Evolutionary conservation across 2,329 filamentous ascomycete species (phyloP).

Genomic region (Aureobasidium sp.): DNA sequence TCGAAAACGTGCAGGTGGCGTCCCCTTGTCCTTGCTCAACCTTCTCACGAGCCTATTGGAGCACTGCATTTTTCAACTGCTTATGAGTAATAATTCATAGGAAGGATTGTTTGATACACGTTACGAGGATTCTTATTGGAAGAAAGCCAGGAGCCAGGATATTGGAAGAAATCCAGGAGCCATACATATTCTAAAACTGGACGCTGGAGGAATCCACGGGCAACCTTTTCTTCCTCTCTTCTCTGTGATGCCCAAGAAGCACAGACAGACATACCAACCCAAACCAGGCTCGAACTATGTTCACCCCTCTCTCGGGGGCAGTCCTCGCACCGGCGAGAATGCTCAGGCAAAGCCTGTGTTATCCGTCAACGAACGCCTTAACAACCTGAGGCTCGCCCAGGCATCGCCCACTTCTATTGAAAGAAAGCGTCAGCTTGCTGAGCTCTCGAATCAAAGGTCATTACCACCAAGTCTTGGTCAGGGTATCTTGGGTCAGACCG

Average conservation of each 20-base stretch:
- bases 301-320: constrained; percentile 29
- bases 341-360: constrained; percentile 21
- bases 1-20: neutral
- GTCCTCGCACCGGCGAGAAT: constrained; percentile 18
- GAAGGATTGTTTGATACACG: neutral
- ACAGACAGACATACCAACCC: constrained; percentile 35
- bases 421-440: constrained; percentile 38
- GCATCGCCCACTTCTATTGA: constrained; percentile 28
- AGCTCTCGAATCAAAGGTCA: constrained; percentile 34
- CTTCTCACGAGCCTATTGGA: neutral
- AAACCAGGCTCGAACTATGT: constrained; percentile 31
- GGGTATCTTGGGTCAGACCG: constrained; percentile 38
- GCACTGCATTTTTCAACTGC: neutral
- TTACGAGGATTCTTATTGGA: neutral
- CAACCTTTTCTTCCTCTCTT: neutral
- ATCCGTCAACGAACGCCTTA: constrained; percentile 41
- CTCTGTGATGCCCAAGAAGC: constrained; percentile 42
- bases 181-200: neutral
- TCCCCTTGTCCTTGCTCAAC: constrained; percentile 1
- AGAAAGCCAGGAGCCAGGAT: neutral
- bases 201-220: neutral
- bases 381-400: constrained; percentile 39
- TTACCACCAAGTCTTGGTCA: constrained; percentile 38
- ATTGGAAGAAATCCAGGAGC: neutral
- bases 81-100: neutral